These are phyloP conservation scores for Chlamydomonas sp. DNA, from an alignment of 139 green algal genomes.

Conservation along the genomic window DNA sequence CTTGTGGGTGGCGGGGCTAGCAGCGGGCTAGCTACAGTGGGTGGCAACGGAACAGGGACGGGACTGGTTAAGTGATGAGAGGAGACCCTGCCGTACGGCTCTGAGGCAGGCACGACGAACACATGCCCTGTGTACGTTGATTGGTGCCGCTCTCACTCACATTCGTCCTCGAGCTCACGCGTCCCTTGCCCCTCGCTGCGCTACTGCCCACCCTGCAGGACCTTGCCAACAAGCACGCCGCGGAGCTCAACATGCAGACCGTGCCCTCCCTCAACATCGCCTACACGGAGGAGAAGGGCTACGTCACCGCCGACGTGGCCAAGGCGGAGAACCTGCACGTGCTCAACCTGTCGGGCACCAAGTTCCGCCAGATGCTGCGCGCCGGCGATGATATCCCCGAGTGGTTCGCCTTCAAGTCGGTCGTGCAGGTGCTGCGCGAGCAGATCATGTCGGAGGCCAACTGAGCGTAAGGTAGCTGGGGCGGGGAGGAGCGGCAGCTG, in stretches of 20 bases:
- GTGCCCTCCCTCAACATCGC: conserved; percentile 91
- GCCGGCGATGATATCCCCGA: conserved; percentile 80
- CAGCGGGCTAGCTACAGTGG: too few species aligned
- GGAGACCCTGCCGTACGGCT: too few species aligned
- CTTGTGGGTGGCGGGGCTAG: too few species aligned
- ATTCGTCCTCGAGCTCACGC: too few species aligned
- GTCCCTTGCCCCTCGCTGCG: too few species aligned
- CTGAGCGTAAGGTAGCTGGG: background rate
- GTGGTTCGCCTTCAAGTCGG: conserved; percentile 96
- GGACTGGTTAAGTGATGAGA: too few species aligned
- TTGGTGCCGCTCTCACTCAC: too few species aligned
- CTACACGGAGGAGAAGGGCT: conserved; percentile 84
- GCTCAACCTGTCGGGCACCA: conserved; percentile 74
- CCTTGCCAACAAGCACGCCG: conserved; percentile 71
- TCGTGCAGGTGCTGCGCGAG: conserved; percentile 91
- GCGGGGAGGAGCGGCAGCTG: too few species aligned
- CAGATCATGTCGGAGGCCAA: conserved; percentile 46
- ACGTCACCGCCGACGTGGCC: conserved; percentile 91
- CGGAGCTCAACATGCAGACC: conserved; percentile 88
- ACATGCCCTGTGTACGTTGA: background rate
- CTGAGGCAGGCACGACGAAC: conserved; percentile 39
- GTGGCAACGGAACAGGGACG: too few species aligned
- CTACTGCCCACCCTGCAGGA: conserved; percentile 64
- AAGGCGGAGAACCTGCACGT: conserved; percentile 77
- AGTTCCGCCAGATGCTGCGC: conserved; percentile 88